Evolutionary conservation across 805 yeast species (phyloP), one percentile per base, ranked within the genome.

Genomic region (Wickerhamiella domercqiae): DNA sequence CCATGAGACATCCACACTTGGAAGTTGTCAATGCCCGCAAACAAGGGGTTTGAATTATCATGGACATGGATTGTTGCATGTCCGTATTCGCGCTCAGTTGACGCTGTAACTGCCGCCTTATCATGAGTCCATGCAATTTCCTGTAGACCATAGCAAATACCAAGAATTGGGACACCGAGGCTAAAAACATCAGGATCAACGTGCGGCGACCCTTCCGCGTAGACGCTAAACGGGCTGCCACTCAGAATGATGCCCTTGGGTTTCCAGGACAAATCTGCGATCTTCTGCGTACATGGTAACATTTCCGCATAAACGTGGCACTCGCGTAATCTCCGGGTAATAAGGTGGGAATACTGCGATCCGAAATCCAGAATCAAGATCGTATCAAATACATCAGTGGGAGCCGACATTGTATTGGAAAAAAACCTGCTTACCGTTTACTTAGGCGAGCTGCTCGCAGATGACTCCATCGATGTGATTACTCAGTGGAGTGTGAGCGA

Each of bases 1-100:
- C 94, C 94, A 62, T 90, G 98, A 35, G 97, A 86, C 98, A 90
- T 90, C 98, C 98, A 90, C 45, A 90, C 96, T 59, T 78, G 86
- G 42, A 93, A 83, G 66, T 90, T 78, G 61, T 84, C 93, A 51
- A 90, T 82, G 44, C 78, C 95, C 46, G 75, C 68, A 63, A 90
- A 90, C 45, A 90, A 67, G 16, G 80, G 74, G 59, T 82, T 73
- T 16, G 61, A 40, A 30, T 62, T 46, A 55, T 82, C 90, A 50
- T 70, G 66, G 40, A 83, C 93, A 49, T 74, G 68, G 58, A 90
- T 69, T 41, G 80, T 74, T 43, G 98, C 95, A 35, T 94, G 95
- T 44, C 98, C 98, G 57, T 87, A 90, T 66, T 90, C 98, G 63
- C 97, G 77, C 70, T 87, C 86, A 54, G 82, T 94, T 62, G 95